Evolutionary conservation across 2,329 filamentous ascomycete genomes (phyloP).

Genomic region (Sarocladium brachiariae): DNA sequence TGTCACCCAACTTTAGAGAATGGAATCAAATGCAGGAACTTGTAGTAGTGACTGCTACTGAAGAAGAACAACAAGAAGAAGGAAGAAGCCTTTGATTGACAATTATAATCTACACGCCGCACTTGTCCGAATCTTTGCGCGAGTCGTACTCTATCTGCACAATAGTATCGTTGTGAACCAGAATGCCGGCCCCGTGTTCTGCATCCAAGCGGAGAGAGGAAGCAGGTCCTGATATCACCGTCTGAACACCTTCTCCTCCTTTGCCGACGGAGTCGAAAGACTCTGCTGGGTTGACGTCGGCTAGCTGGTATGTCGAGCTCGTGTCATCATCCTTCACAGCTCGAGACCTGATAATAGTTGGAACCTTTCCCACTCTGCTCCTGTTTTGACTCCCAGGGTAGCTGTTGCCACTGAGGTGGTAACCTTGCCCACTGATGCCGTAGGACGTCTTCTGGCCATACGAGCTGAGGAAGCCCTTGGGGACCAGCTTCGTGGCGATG

Average conservation of each 20-base stretch:
- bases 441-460: conserved; percentile 1
- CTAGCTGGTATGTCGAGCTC: conserved; percentile 4
- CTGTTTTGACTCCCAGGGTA: not conserved
- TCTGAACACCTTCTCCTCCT: not conserved
- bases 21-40: no score
- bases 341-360: not conserved
- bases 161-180: conserved; percentile 6
- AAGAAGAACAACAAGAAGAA: no score
- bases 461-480: conserved; percentile 4
- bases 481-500: not conserved
- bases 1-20: no score
- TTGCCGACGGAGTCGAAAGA: conserved; percentile 3
- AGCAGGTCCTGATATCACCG: not conserved
- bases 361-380: not conserved
- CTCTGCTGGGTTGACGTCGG: not conserved
- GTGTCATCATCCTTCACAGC: conserved; percentile 1
- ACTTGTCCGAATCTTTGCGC: not conserved
- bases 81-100: no score
- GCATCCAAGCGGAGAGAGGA: not conserved
- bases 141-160: conserved; percentile 5
- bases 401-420: conserved; percentile 8
- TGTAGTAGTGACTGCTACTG: no score
- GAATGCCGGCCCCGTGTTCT: not conserved
- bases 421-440: conserved; percentile 1
- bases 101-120: not conserved